Percentiles rank a stretch among this genome's conserved stretches.
phyloP scores from a whole-genome alignment of 306 rosid genomes.

The Cyamopsis tetragonoloba region DNA sequence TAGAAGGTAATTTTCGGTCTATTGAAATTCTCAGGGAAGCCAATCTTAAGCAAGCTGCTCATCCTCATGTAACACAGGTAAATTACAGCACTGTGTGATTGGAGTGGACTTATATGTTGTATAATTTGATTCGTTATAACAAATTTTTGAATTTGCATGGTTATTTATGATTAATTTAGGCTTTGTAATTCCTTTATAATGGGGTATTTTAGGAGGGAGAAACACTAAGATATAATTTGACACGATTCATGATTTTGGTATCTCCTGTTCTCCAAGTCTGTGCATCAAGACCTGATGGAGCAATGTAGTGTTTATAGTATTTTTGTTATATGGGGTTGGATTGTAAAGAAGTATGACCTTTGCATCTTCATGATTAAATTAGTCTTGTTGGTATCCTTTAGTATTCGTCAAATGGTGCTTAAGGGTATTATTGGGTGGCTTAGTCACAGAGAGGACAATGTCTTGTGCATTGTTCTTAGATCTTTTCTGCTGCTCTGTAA shows the following conservation, averaged over 20 bases:
- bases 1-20: slow-evolving; percentile 46
- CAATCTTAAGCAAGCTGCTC: slow-evolving; percentile 26
- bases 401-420: not conserved
- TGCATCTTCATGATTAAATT: not conserved
- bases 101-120: not conserved
- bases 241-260: not conserved
- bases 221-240: not conserved
- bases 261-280: not conserved
- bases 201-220: not conserved
- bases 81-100: not conserved
- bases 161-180: not conserved
- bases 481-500: too few relatives aligned
- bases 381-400: not conserved
- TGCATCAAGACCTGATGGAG: not conserved
- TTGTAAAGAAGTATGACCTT: not conserved
- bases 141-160: too few relatives aligned
- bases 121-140: not conserved
- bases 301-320: not conserved
- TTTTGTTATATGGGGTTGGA: not conserved
- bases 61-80: slow-evolving; percentile 54
- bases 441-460: too few relatives aligned
- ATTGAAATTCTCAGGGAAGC: slow-evolving; percentile 49
- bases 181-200: not conserved
- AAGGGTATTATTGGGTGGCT: too few relatives aligned
- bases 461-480: too few relatives aligned